Conservation (phyloP, 1,284 basidiomycete genomes). For the Ganoderma resinaceum region DNA sequence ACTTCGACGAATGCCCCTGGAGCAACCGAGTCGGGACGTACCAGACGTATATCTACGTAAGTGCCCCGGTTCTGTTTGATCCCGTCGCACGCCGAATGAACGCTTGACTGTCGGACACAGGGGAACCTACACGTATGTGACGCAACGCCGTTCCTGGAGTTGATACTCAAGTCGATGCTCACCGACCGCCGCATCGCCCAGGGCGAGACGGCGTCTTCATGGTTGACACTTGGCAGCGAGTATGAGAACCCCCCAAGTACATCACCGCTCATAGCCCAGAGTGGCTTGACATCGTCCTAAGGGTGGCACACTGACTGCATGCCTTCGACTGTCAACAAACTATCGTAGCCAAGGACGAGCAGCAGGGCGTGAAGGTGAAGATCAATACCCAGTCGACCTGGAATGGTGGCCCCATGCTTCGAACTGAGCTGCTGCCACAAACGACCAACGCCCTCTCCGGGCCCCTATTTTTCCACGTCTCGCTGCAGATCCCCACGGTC, state of each 20-base stretch:
- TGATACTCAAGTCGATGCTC: background rate
- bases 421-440: conserved; percentile 37
- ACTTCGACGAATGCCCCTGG: conserved; percentile 39
- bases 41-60: conserved; percentile 39
- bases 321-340: background rate
- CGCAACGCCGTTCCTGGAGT: background rate
- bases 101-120: conserved; percentile 16
- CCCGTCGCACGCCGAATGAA: conserved; percentile 3
- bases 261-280: conserved; percentile 8
- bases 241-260: conserved; percentile 37
- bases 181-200: conserved; percentile 8
- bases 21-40: conserved; percentile 37
- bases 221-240: conserved; percentile 35
- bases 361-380: conserved; percentile 37
- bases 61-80: conserved; percentile 4
- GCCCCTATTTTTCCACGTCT: conserved; percentile 36
- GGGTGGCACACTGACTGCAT: background rate
- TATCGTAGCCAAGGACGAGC: conserved; percentile 29
- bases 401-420: conserved; percentile 39
- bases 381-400: conserved; percentile 35
- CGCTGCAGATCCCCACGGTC: conserved; percentile 37
- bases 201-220: conserved; percentile 37
- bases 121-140: conserved; percentile 34
- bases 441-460: conserved; percentile 36
- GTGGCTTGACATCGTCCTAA: too few species aligned